Evolutionary conservation across 2,329 filamentous ascomycete genomes (phyloP).

Genomic region (Apiospora malaysiana): DNA sequence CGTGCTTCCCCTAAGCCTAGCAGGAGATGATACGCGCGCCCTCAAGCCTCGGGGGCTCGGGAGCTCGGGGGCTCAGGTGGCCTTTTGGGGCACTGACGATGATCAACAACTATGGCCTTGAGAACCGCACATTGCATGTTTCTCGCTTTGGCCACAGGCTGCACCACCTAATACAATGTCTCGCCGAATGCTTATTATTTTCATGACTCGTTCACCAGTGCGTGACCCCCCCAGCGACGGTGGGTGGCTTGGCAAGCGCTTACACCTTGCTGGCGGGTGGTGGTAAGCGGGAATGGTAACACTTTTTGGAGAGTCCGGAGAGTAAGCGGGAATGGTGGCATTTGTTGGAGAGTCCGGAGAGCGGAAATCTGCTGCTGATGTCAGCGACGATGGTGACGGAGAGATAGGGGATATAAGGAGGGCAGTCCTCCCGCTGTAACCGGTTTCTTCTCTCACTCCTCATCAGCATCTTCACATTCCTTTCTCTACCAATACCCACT

Average conservation of each 20-base stretch:
- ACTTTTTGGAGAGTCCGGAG: too few species aligned
- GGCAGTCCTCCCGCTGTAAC: not conserved
- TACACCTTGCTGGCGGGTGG: not conserved
- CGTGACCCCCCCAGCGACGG: not conserved
- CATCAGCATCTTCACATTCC: constrained; percentile 9
- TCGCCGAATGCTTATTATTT: not conserved
- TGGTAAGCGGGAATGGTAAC: too few species aligned
- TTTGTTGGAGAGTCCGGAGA: not conserved
- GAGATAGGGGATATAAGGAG: constrained; percentile 3
- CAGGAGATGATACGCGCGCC: not conserved
- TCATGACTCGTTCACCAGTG: not conserved
- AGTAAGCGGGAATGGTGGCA: not conserved
- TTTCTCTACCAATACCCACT: not conserved
- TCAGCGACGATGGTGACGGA: not conserved
- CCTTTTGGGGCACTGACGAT: not conserved
- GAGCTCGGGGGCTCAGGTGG: constrained; percentile 1
- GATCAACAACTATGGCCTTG: not conserved
- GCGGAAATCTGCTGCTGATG: not conserved
- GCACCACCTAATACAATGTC: not conserved
- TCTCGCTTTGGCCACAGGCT: not conserved
- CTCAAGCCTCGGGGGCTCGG: not conserved
- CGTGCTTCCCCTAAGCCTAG: not conserved
- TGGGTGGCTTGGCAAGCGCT: not conserved
- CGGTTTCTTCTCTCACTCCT: not conserved
- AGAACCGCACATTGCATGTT: not conserved